Percentiles rank a stretch among this genome's conserved stretches.
These are phyloP conservation scores for Saksenaea oblongispora DNA, from an alignment of 371 early-diverging fungal species.

Conservation along the genomic window DNA sequence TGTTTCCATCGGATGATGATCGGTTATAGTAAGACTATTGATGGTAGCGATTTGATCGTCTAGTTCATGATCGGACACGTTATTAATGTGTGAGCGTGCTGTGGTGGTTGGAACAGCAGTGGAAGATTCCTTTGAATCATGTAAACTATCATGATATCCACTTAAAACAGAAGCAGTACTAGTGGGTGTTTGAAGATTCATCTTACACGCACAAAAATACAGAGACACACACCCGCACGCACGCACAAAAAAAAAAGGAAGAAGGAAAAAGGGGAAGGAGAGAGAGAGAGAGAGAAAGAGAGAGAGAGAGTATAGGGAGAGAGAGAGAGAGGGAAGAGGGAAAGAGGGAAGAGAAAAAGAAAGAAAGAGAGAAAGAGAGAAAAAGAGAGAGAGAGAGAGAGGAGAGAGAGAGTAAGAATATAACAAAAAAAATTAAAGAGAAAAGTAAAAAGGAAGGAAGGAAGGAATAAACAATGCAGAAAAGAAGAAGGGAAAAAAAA, in stretches of 20 bases:
- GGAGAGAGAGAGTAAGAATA: too few species aligned
- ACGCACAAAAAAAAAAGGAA: too few species aligned
- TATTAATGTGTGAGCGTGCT: constrained; percentile 3
- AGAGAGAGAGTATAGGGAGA: too few species aligned
- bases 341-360: too few species aligned
- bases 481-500: constrained; percentile 6
- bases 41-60: constrained; percentile 30
- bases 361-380: too few species aligned
- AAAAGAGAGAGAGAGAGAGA: too few species aligned
- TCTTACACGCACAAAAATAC: not conserved
- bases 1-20: constrained; percentile 17
- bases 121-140: constrained; percentile 8
- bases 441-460: constrained; percentile 2
- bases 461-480: not conserved
- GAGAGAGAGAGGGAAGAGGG: too few species aligned
- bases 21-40: constrained; percentile 28
- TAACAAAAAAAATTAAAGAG: not conserved
- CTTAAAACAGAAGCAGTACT: constrained; percentile 6
- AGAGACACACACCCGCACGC: too few species aligned
- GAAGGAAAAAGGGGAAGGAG: too few species aligned
- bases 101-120: constrained; percentile 1
- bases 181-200: constrained; percentile 4
- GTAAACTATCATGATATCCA: constrained; percentile 6
- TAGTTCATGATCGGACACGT: constrained; percentile 19
- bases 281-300: too few species aligned